Evolutionary conservation across 108 stramenopile species (phyloP).

Genomic region (Stephanodiscus minutulus): DNA sequence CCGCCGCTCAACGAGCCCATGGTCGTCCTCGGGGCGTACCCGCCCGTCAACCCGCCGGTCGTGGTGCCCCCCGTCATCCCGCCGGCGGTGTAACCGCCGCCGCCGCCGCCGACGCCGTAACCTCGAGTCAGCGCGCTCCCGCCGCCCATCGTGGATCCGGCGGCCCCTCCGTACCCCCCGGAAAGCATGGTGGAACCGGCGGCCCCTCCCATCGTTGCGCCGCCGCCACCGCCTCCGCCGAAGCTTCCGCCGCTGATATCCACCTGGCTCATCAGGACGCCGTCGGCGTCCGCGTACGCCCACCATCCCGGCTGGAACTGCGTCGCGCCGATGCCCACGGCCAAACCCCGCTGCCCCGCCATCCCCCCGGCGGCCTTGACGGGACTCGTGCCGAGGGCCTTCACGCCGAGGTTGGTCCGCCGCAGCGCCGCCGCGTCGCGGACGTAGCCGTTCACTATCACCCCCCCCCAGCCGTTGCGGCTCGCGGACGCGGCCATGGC

Average conservation of each 20-base stretch:
- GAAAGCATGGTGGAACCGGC: slow-evolving; percentile 16
- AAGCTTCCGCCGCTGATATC: slow-evolving; percentile 42
- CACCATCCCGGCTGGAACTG: slow-evolving; percentile 36
- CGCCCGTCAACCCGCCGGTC: slow-evolving; percentile 11
- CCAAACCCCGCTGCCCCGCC: slow-evolving; percentile 29
- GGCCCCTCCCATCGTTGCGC: slow-evolving; percentile 35
- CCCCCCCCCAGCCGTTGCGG: slow-evolving; percentile 63
- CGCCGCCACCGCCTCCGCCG: slow-evolving; percentile 31
- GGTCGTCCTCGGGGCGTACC: neutral
- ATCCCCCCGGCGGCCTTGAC: slow-evolving; percentile 10
- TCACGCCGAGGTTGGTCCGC: slow-evolving; percentile 58
- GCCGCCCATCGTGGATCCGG: neutral
- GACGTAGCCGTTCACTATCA: slow-evolving; percentile 75
- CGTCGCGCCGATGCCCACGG: slow-evolving; percentile 15
- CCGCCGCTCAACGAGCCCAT: neutral
- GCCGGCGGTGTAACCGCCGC: neutral
- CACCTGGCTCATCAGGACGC: slow-evolving; percentile 34
- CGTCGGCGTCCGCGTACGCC: slow-evolving; percentile 46
- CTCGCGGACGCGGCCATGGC: slow-evolving; percentile 40
- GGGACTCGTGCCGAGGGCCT: slow-evolving; percentile 72
- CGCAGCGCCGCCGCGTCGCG: slow-evolving; percentile 59
- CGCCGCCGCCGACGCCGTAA: neutral
- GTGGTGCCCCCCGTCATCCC: neutral
- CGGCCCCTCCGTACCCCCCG: slow-evolving; percentile 8
- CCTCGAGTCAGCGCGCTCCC: neutral